Evolutionary conservation across 768 basidiomycete species (phyloP).

Genomic region (Butyriboletus loyo): DNA sequence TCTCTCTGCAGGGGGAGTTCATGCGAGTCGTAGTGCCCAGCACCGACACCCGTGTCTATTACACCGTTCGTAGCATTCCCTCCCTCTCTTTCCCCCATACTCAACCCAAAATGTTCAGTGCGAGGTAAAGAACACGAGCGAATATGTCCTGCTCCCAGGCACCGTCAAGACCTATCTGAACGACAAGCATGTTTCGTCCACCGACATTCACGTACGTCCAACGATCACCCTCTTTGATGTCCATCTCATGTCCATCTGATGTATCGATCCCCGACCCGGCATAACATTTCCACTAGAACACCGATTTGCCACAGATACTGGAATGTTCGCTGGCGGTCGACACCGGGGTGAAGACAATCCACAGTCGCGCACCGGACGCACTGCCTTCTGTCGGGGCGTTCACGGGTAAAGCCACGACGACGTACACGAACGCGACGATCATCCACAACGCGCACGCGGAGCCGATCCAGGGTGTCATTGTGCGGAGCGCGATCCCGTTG

Average conservation of each 20-base stretch:
- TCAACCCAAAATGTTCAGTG: conserved; percentile 9
- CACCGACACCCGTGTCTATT: conserved; percentile 17
- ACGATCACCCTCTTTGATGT: background rate
- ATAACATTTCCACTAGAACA: conserved; percentile 2
- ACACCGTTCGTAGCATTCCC: conserved; percentile 7
- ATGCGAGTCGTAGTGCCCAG: conserved; percentile 24
- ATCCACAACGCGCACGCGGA: conserved; percentile 16
- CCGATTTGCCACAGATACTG: conserved; percentile 12
- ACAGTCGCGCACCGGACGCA: conserved; percentile 11
- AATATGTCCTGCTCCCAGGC: conserved; percentile 27
- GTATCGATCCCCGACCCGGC: background rate
- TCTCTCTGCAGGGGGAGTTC: conserved; percentile 20
- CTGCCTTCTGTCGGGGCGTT: conserved; percentile 6
- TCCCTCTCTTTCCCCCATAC: background rate
- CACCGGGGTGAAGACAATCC: conserved; percentile 9
- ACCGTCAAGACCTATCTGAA: conserved; percentile 27
- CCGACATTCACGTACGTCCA: conserved; percentile 18
- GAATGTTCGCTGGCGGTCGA: conserved; percentile 23
- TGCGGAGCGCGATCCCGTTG: conserved; percentile 29
- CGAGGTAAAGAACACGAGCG: conserved; percentile 26
- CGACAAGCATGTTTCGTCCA: conserved; percentile 27
- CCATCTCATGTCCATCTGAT: background rate
- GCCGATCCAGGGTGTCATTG: conserved; percentile 11
- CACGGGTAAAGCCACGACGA: conserved; percentile 10
- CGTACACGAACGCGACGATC: conserved; percentile 15